Evolutionary conservation across 2,329 filamentous ascomycete species (phyloP).

Genomic region (Chrysosphaeria jannelii): DNA sequence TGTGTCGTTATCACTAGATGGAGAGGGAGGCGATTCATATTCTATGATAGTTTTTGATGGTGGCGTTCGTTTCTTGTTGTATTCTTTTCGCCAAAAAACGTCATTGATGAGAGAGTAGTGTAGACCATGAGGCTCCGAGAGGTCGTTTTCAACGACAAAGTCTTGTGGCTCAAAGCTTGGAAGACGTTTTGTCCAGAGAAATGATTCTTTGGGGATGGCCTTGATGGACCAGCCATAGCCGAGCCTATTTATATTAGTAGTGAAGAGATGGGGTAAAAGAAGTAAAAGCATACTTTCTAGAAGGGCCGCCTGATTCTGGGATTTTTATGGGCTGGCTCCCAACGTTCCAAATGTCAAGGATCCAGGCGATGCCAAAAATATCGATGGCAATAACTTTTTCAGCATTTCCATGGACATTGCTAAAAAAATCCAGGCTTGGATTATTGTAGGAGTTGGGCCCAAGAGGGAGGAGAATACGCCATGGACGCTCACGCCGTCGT

Average conservation of each 20-base stretch:
- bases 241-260: background rate
- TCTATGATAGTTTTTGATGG: too few species aligned
- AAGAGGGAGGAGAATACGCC: conserved; percentile 18
- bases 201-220: background rate
- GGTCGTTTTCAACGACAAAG: too few species aligned
- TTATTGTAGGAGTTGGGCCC: conserved; percentile 14
- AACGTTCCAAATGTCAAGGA: conserved; percentile 21
- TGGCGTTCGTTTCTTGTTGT: too few species aligned
- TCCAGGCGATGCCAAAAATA: conserved; percentile 16
- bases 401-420: conserved; percentile 15
- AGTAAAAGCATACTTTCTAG: too few species aligned
- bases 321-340: conserved; percentile 7
- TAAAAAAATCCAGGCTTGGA: conserved; percentile 20
- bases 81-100: too few species aligned
- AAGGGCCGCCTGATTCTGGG: background rate
- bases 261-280: too few species aligned
- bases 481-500: conserved; percentile 14
- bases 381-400: conserved; percentile 20
- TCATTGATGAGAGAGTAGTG: too few species aligned
- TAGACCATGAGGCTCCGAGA: too few species aligned
- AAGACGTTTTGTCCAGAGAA: background rate
- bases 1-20: too few species aligned
- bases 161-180: background rate
- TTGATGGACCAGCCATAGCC: background rate
- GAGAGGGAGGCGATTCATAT: too few species aligned